Percentiles rank a stretch among this genome's conserved stretches.
Evolutionary conservation across 2,329 filamentous ascomycete species (phyloP).

Genomic region (Chaetomium sp.): DNA sequence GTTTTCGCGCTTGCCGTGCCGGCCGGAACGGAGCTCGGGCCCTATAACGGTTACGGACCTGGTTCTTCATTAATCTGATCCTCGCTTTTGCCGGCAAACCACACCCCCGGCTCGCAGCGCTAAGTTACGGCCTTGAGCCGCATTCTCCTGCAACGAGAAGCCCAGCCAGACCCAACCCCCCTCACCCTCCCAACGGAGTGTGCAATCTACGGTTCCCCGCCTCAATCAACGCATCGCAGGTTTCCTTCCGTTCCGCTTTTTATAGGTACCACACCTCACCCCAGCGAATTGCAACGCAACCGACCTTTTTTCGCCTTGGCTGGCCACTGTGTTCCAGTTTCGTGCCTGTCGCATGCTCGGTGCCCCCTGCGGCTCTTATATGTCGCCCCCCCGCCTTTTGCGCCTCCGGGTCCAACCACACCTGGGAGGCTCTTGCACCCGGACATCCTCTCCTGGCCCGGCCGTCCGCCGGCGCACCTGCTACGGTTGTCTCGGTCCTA

Average conservation of each 20-base stretch:
- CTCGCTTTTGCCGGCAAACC: constrained; percentile 14
- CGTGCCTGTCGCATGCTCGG: constrained; percentile 15
- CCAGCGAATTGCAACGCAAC: constrained; percentile 3
- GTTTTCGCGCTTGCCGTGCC: neutral
- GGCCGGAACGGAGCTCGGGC: neutral
- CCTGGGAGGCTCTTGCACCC: constrained; percentile 17
- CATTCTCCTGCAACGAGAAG: constrained; percentile 15
- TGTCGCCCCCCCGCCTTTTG: constrained; percentile 13
- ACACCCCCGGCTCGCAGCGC: constrained; percentile 6
- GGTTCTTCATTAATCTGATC: neutral
- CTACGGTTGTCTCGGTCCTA: constrained; percentile 1
- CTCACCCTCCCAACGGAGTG: constrained; percentile 13
- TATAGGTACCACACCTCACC: neutral
- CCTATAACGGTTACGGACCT: neutral
- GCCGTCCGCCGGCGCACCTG: constrained; percentile 3
- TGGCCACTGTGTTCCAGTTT: constrained; percentile 7
- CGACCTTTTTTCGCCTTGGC: constrained; percentile 10
- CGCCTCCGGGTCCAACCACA: constrained; percentile 9
- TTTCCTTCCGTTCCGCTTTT: constrained; percentile 18
- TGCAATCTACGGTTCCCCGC: constrained; percentile 23
- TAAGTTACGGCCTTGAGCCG: constrained; percentile 21
- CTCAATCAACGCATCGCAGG: constrained; percentile 24
- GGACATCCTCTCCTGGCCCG: constrained; percentile 3
- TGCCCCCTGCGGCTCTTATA: constrained; percentile 23
- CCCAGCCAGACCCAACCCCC: constrained; percentile 13